Conservation (phyloP, 2,329 filamentous ascomycete genomes). For the Colletotrichum caudatum region DNA sequence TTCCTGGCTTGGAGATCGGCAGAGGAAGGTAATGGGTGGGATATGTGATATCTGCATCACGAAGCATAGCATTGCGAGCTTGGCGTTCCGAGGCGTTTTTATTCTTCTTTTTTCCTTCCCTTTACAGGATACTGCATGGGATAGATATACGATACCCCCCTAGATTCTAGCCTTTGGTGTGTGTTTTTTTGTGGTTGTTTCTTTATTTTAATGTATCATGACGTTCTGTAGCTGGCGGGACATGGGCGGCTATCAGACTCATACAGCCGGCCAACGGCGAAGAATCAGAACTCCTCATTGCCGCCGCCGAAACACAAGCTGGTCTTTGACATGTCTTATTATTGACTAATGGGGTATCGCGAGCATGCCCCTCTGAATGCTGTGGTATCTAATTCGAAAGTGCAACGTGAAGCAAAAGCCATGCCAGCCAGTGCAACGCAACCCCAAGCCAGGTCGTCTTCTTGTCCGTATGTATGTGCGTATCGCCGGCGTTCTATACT, state of each 20-base stretch:
- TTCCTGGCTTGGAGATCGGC: constrained; percentile 22
- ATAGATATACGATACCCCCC: constrained; percentile 41
- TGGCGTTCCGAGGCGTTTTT: constrained; percentile 30
- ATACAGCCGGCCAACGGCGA: not conserved
- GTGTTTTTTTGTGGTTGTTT: not conserved
- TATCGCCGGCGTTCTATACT: not conserved
- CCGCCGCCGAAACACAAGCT: not conserved
- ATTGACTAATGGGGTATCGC: not conserved
- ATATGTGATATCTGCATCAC: not conserved
- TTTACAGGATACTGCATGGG: constrained; percentile 34
- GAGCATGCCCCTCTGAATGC: not conserved
- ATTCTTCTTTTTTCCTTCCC: not conserved
- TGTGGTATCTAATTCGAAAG: constrained; percentile 10
- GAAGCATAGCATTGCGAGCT: constrained; percentile 24
- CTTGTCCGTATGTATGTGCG: not conserved
- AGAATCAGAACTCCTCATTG: not conserved
- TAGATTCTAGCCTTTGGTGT: not conserved
- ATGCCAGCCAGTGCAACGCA: not conserved
- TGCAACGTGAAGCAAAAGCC: constrained; percentile 5
- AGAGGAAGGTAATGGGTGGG: not conserved
- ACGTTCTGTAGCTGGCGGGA: not conserved
- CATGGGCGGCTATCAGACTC: not conserved
- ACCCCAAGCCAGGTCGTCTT: not conserved
- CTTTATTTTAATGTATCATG: not conserved
- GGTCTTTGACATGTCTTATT: constrained; percentile 12